Conservation (phyloP, 2,329 filamentous ascomycete genomes). For the Leptographium procerum region DNA sequence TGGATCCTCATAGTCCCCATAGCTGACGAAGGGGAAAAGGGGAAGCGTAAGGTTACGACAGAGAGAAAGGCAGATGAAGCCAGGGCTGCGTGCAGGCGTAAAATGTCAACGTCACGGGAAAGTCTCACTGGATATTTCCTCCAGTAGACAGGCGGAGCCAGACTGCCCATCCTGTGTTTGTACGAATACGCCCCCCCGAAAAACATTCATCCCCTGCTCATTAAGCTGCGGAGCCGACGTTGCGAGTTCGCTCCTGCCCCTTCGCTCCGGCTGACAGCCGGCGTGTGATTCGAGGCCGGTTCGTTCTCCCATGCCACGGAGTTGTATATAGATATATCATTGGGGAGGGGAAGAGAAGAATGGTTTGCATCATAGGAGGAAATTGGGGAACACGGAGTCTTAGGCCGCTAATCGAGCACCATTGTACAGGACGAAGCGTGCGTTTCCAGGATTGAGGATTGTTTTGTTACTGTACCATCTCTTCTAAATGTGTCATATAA, state of each 20-base stretch:
- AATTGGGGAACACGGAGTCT: neutral
- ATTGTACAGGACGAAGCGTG: neutral
- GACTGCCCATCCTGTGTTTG: neutral
- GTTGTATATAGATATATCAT: neutral
- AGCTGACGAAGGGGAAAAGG: constrained; percentile 2
- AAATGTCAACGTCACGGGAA: too few species aligned
- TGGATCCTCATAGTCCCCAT: constrained; percentile 17
- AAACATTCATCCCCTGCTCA: neutral
- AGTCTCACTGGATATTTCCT: too few species aligned
- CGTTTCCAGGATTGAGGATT: neutral
- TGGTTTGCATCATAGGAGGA: neutral
- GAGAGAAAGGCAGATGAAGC: neutral
- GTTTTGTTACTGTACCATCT: neutral
- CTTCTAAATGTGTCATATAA: neutral
- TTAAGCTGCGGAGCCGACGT: neutral
- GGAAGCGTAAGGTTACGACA: neutral
- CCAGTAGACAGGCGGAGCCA: neutral
- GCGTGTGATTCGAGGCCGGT: too few species aligned
- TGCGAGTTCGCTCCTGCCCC: neutral
- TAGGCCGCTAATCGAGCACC: neutral
- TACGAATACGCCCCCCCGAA: neutral
- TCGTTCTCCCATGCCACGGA: neutral
- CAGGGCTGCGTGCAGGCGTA: too few species aligned
- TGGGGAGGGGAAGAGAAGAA: too few species aligned
- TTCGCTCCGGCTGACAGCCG: neutral